Percentiles rank a stretch among this genome's conserved stretches.
Conservation (phyloP, 2,329 filamentous ascomycete species). For the Penicillium psychrosexuale region DNA sequence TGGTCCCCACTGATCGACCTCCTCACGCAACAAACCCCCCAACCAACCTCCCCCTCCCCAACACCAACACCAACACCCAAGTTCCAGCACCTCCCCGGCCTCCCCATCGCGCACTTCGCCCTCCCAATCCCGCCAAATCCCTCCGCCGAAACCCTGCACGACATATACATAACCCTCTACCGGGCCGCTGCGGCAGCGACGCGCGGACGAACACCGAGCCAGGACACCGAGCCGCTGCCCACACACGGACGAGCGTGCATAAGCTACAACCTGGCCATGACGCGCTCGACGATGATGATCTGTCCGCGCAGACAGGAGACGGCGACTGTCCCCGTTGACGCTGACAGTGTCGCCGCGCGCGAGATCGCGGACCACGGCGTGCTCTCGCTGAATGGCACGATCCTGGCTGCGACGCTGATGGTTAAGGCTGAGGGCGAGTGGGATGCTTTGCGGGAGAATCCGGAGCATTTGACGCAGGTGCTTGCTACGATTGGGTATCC, state of each 20-base stretch:
- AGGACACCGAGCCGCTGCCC: constrained; percentile 11
- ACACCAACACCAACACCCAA: constrained; percentile 5
- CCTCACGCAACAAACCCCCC: constrained; percentile 16
- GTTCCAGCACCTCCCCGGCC: constrained; percentile 25
- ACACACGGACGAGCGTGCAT: constrained; percentile 45
- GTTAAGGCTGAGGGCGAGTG: constrained; percentile 56
- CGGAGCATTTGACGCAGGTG: constrained; percentile 43
- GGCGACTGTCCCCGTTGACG: constrained; percentile 39
- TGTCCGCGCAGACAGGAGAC: constrained; percentile 50
- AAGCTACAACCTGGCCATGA: constrained; percentile 60
- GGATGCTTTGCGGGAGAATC: constrained; percentile 46
- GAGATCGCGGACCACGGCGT: constrained; percentile 35
- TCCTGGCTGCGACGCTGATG: constrained; percentile 58
- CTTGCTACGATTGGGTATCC: constrained; percentile 44
- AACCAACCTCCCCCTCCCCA: constrained; percentile 6
- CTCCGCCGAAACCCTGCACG: constrained; percentile 35
- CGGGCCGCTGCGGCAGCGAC: constrained; percentile 35
- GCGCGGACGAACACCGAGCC: constrained; percentile 15
- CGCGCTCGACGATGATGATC: constrained; percentile 52
- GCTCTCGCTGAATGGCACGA: constrained; percentile 56
- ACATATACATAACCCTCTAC: constrained; percentile 44
- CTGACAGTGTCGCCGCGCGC: constrained; percentile 35
- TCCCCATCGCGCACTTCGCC: constrained; percentile 54
- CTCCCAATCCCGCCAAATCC: constrained; percentile 42
- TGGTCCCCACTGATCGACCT: constrained; percentile 53